phyloP scores from a whole-genome alignment of 371 early-diverging fungal genomes.

The Coemansia sp. region DNA sequence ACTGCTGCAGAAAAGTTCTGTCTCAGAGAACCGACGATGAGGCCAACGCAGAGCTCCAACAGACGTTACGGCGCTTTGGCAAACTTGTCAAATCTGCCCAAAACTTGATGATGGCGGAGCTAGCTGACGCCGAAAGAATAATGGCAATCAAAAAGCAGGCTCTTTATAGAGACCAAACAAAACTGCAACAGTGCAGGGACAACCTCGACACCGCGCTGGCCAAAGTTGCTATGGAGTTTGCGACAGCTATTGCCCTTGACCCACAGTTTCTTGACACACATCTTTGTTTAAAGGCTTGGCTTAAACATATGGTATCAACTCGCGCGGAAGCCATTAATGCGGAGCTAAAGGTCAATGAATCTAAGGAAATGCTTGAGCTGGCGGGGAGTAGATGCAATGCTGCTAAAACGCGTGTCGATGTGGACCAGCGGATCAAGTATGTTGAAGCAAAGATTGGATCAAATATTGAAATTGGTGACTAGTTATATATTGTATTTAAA shows the following conservation, averaged over 20 bases:
- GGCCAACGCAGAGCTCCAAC: background rate
- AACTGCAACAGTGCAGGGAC: background rate
- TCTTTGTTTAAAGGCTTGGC: background rate
- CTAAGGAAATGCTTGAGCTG: background rate
- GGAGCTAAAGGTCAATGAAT: background rate
- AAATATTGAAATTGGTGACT: background rate
- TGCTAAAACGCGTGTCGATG: background rate
- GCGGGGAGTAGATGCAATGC: background rate
- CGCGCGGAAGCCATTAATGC: background rate
- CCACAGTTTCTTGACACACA: background rate
- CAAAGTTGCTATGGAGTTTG: background rate
- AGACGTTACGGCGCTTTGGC: background rate
- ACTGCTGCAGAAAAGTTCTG: background rate
- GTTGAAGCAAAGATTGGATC: background rate
- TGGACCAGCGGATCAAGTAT: conserved; percentile 1
- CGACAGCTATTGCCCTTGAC: background rate
- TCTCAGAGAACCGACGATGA: background rate
- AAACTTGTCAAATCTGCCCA: background rate
- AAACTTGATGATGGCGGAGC: background rate
- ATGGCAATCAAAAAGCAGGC: background rate
- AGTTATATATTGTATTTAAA: background rate
- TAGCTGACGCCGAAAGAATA: background rate
- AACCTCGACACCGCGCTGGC: background rate
- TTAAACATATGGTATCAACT: background rate
- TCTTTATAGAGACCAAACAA: background rate